Evolutionary conservation across 2,329 filamentous ascomycete genomes (phyloP).

Genomic region (Cladosporium halotolerans): DNA sequence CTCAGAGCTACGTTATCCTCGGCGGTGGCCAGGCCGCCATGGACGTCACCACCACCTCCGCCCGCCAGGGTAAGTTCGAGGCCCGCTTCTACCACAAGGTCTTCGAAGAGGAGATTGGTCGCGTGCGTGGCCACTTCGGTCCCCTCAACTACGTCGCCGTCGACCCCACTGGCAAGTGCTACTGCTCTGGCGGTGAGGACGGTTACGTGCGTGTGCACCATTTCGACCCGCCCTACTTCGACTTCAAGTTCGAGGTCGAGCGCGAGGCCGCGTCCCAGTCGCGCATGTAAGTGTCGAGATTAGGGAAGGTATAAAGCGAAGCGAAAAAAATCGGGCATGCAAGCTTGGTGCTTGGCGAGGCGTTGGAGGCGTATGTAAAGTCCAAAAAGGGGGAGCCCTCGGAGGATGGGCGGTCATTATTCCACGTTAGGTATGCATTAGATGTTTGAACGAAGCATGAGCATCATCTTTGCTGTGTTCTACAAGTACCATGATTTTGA

Average conservation of each 20-base stretch:
- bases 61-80: conserved; percentile 97
- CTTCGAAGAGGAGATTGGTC: conserved; percentile 96
- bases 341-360: conserved; percentile 11
- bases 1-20: conserved; percentile 97
- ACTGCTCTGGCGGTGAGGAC: conserved; percentile 94
- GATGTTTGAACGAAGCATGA: conserved; percentile 12
- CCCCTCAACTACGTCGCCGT: conserved; percentile 93
- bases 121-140: conserved; percentile 95
- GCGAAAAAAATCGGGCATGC: conserved; percentile 19
- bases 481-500: neutral
- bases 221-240: conserved; percentile 97
- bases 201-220: conserved; percentile 97
- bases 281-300: conserved; percentile 12
- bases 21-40: conserved; percentile 97
- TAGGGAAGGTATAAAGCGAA: neutral
- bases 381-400: conserved; percentile 2
- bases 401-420: neutral
- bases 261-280: conserved; percentile 52
- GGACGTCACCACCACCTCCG: conserved; percentile 93
- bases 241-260: conserved; percentile 98
- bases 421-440: conserved; percentile 10
- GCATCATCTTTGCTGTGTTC: conserved; percentile 4
- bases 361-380: conserved; percentile 11
- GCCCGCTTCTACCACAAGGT: conserved; percentile 99
- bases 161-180: conserved; percentile 84